Base-by-base conservation (phyloP, 768 basidiomycete species). In the Boletus subparvulus region DNA sequence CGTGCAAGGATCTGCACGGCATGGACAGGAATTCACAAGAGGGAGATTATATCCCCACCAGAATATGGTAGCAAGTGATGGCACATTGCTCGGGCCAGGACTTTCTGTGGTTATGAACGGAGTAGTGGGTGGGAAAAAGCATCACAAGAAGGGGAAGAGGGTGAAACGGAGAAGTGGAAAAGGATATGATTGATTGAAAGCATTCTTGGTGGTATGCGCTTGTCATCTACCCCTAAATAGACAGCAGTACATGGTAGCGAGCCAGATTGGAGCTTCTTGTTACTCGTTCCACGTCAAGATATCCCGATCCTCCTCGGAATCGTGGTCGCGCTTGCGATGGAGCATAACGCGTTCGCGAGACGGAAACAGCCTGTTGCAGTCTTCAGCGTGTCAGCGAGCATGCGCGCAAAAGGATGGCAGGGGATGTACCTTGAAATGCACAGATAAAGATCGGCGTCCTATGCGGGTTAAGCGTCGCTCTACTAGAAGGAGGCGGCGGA, bases 101-200 rank as follows among this genome's bases (percentile, higher is more conserved):
- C 69, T 78, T 13, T 77, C 76, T 35, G 67, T 76, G 4, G 69
- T 83, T 14, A 53, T 82, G 39, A 75, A 74, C 51, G 78, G 62
- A 45, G 62, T 58, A 60, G 65, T 75, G 51, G 58, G 62, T 1
- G 83, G 81, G 16, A 96, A 95, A 77, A 94, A 92, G 69, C 86
- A 85, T 61, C 90, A 93, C 77, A 97, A 93, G 74, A 89, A 87
- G 68, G 74, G 80, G 73, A 87, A 89, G 67, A 75, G 86, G 47
- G 83, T 82, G 47, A 98, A 98, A 75, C 90, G 95, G 73, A 78
- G 96, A 59, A 94, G 92, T 67, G 96, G 96, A 14, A 88, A 84
- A 66, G 96, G 96, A 24, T 98, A 98, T 64, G 96, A 97, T 70
- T 83, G 67, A 70, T 33, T 21, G 24, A 37, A 48, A 17, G 24